phyloP scores from a whole-genome alignment of 1,284 basidiomycete species.

The Sanghuangporus sanghuang region DNA sequence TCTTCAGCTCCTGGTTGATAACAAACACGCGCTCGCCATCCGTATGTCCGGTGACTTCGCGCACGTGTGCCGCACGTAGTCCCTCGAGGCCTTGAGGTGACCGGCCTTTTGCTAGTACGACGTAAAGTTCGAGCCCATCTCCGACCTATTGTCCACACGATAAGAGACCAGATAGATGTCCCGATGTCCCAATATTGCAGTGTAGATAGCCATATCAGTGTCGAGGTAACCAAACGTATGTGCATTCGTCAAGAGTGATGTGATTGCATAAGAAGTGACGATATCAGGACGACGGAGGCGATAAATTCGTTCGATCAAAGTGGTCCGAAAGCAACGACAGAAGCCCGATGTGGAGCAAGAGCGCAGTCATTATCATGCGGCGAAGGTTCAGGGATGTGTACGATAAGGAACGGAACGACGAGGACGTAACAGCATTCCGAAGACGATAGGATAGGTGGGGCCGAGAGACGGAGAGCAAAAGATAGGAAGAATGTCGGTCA shows the following conservation, averaged over 20 bases:
- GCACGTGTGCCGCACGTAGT: slow-evolving; percentile 51
- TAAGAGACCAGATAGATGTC: not conserved
- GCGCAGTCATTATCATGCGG: too few species aligned
- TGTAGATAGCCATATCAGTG: too few species aligned
- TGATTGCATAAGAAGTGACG: not conserved
- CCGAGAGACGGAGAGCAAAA: not conserved
- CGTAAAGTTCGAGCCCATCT: slow-evolving; percentile 87
- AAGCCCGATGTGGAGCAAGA: too few species aligned
- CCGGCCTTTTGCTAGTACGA: slow-evolving; percentile 72
- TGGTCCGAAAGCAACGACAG: too few species aligned
- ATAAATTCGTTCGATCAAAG: too few species aligned
- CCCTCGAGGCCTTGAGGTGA: slow-evolving; percentile 57
- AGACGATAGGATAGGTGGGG: slow-evolving; percentile 2
- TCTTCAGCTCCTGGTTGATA: slow-evolving; percentile 69
- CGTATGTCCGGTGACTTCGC: slow-evolving; percentile 52
- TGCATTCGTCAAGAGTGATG: too few species aligned
- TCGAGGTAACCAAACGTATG: too few species aligned
- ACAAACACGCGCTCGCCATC: slow-evolving; percentile 73
- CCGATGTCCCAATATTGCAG: not conserved
- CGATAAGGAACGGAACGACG: not conserved
- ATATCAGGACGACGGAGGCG: not conserved
- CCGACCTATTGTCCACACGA: slow-evolving; percentile 58
- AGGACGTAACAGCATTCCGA: not conserved
- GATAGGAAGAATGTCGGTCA: slow-evolving; percentile 16
- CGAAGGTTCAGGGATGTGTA: not conserved